Evolutionary conservation across 192 early-diverging fungal species (phyloP), one percentile per base, ranked within the genome.

Genomic region (Entomortierella chlamydospora): DNA sequence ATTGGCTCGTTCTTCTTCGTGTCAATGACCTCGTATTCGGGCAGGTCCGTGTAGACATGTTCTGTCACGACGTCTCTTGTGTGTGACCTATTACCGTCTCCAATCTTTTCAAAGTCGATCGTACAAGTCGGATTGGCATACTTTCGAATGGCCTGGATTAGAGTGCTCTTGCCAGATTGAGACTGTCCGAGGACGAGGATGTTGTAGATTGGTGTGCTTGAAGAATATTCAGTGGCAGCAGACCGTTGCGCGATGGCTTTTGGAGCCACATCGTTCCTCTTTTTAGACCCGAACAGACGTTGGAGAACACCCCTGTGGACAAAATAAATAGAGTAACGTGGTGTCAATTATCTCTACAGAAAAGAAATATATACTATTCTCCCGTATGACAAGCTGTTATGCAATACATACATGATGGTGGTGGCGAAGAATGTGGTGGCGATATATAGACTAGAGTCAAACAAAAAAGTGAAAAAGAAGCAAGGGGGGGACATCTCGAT

Each of bases 141-240:
- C 49, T 30, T 49, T 17, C 60, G 2, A 20, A 61, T 37, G n/a
- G 22, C 60, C 18, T 61, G 26, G 45, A 61, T 7, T 4, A 61
- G 39, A 18, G 41, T 61, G 45, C 60, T 61, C 45, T 61, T 61
- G 43, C 60, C 60, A 8, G 60, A 39, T 28, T 61, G 60, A 2
- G 60, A 47, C n/a, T 61, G 60, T 61, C 60, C 60, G 8, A 61
- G 25, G 26, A 61, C 22, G 13, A 61, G 28, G 26, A 61, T 61
- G 43, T 61, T 61, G 60, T 61, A 61, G 28, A 26, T 49, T 12
- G 42, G 39, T 2, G 30, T 52, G 23, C 9, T 45, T 20, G 4
- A 4, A 12, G 8, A 5, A 17, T 47, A 47, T 20, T 47, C 45
- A 15, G 45, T 5, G 3, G 2, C 45, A 20, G 45, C 3, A 12